These are phyloP conservation scores for Mycena filopes DNA, from an alignment of 768 basidiomycete species.

Conservation along the genomic window DNA sequence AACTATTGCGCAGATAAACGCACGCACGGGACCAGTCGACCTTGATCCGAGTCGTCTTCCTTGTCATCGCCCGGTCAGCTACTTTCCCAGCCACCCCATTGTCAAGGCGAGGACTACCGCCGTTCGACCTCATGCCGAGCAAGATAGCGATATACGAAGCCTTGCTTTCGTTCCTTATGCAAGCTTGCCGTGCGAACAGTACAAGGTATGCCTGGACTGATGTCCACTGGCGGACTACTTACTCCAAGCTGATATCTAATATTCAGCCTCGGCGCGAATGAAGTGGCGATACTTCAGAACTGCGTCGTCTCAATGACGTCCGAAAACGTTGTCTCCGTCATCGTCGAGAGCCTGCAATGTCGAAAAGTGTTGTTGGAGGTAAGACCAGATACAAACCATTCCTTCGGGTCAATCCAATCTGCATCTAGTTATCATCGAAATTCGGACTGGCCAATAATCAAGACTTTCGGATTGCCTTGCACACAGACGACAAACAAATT, in stretches of 20 bases:
- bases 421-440: not conserved
- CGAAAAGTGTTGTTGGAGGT: not conserved
- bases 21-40: no score
- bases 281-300: not conserved
- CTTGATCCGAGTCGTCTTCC: no score
- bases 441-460: not conserved
- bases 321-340: not conserved
- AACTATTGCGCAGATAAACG: no score
- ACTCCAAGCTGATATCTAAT: no score
- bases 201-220: not conserved
- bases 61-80: no score
- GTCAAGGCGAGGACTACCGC: no score
- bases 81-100: no score
- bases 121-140: no score
- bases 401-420: not conserved
- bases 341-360: not conserved
- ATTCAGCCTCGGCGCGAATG: not conserved
- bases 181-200: not conserved
- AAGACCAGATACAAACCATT: not conserved
- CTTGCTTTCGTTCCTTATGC: not conserved
- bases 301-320: conserved; percentile 1
- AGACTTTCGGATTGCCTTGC: not conserved
- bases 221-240: no score
- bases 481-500: not conserved
- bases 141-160: not conserved